These are phyloP conservation scores for Selaginella moellendorffii DNA, from an alignment of 75 land plant species.

Conservation along the genomic window DNA sequence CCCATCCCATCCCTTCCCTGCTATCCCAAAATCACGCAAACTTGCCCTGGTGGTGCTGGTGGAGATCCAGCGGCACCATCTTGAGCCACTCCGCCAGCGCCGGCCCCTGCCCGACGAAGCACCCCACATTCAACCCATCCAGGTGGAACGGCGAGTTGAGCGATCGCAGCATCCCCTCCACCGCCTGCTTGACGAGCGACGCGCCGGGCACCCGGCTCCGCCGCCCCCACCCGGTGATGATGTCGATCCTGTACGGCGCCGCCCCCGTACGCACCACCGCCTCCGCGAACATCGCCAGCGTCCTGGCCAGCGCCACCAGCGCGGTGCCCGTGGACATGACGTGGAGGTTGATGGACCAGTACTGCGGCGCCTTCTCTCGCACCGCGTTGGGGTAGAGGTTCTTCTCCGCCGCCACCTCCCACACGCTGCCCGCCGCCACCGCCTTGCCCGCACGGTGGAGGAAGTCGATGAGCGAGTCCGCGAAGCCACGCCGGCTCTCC, in stretches of 20 bases:
- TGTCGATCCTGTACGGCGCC: conserved; percentile 60
- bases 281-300: conserved; percentile 53
- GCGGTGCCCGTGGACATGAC: conserved; percentile 99
- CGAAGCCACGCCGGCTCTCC: conserved; percentile 82
- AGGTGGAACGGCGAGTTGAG: conserved; percentile 73
- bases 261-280: conserved; percentile 46
- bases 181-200: conserved; percentile 74
- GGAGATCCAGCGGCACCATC: conserved; percentile 42
- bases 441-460: conserved; percentile 71
- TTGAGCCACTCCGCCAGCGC: conserved; percentile 62
- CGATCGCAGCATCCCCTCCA: conserved; percentile 51
- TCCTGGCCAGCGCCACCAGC: conserved; percentile 62
- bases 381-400: conserved; percentile 86
- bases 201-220: conserved; percentile 83
- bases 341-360: conserved; percentile 91
- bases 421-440: conserved; percentile 74
- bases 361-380: conserved; percentile 45
- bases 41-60: no score
- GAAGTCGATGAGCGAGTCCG: conserved; percentile 84
- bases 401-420: conserved; percentile 85
- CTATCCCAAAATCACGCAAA: no score
- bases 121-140: conserved; percentile 70
- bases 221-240: conserved; percentile 94
- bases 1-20: no score
- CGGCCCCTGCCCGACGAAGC: conserved; percentile 79